phyloP scores from a whole-genome alignment of 495 filamentous ascomycete genomes.

The Aspergillus indologenus region DNA sequence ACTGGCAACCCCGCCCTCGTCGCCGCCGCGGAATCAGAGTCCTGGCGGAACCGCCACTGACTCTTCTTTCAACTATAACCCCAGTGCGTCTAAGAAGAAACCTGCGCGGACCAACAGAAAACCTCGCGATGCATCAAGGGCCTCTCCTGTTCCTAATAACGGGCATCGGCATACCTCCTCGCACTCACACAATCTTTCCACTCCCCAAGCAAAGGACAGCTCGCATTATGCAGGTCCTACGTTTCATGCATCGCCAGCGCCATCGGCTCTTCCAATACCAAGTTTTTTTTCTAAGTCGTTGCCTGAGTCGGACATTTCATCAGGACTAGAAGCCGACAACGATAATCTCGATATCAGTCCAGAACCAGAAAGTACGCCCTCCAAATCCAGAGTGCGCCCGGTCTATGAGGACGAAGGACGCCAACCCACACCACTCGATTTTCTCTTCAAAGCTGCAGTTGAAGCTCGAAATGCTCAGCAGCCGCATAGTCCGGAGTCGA shows the following conservation, averaged over 20 bases:
- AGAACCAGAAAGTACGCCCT: slow-evolving; percentile 40
- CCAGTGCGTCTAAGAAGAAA: slow-evolving; percentile 39
- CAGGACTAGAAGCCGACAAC: slow-evolving; percentile 38
- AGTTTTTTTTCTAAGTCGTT: slow-evolving; percentile 85
- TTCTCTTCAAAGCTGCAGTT: slow-evolving; percentile 83
- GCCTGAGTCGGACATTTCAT: slow-evolving; percentile 50
- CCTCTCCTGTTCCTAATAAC: slow-evolving; percentile 29
- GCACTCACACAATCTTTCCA: slow-evolving; percentile 35
- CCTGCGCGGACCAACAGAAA: slow-evolving; percentile 38
- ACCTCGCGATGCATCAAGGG: slow-evolving; percentile 26
- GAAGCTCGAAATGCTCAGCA: slow-evolving; percentile 50
- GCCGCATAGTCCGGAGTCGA: slow-evolving; percentile 45
- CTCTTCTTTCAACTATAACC: slow-evolving; percentile 29
- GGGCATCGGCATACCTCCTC: slow-evolving; percentile 34
- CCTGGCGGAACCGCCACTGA: slow-evolving; percentile 34
- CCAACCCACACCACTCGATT: slow-evolving; percentile 77
- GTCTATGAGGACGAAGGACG: slow-evolving; percentile 27
- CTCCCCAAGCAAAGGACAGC: slow-evolving; percentile 46
- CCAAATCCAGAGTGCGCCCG: slow-evolving; percentile 35
- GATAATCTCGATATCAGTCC: slow-evolving; percentile 34
- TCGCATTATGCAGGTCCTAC: slow-evolving; percentile 86
- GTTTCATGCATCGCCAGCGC: slow-evolving; percentile 92
- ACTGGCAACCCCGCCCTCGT: slow-evolving; percentile 45
- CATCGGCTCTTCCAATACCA: slow-evolving; percentile 88
- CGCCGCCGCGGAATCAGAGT: slow-evolving; percentile 39